phyloP scores from a whole-genome alignment of 1,284 basidiomycete species.

The Polyporus tsugae region DNA sequence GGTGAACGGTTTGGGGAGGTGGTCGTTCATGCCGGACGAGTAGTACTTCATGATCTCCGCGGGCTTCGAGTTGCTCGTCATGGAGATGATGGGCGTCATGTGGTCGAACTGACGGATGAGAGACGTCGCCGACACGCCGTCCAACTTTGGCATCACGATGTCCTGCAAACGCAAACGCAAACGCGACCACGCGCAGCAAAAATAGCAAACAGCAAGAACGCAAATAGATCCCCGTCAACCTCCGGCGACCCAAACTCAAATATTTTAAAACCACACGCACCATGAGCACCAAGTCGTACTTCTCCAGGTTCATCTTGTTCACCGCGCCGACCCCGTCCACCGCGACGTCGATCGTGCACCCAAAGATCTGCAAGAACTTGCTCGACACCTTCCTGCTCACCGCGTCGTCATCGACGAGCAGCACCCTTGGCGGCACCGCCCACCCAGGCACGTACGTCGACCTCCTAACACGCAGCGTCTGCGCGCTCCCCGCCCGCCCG shows the following conservation, averaged over 20 bases:
- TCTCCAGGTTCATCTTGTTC: constrained; percentile 94
- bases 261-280: constrained; percentile 54
- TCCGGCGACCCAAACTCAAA: constrained; percentile 9
- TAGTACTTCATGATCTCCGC: constrained; percentile 94
- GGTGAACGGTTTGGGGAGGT: constrained; percentile 97
- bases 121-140: constrained; percentile 90
- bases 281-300: constrained; percentile 96
- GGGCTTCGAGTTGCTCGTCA: constrained; percentile 95
- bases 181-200: constrained; percentile 11
- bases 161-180: constrained; percentile 59
- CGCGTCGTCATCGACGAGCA: constrained; percentile 96
- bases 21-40: constrained; percentile 94
- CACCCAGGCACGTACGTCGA: constrained; percentile 89
- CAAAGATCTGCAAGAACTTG: constrained; percentile 96
- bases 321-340: constrained; percentile 95
- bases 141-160: constrained; percentile 94
- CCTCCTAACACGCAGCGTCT: constrained; percentile 70
- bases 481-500: constrained; percentile 41
- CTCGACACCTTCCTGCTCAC: constrained; percentile 88
- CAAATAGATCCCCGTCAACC: background rate
- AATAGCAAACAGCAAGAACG: background rate
- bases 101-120: constrained; percentile 95
- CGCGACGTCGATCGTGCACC: constrained; percentile 94
- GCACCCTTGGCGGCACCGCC: constrained; percentile 86
- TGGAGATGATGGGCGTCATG: constrained; percentile 95